Conservation (phyloP, 371 early-diverging fungal genomes). For the Rhizopus sp. region DNA sequence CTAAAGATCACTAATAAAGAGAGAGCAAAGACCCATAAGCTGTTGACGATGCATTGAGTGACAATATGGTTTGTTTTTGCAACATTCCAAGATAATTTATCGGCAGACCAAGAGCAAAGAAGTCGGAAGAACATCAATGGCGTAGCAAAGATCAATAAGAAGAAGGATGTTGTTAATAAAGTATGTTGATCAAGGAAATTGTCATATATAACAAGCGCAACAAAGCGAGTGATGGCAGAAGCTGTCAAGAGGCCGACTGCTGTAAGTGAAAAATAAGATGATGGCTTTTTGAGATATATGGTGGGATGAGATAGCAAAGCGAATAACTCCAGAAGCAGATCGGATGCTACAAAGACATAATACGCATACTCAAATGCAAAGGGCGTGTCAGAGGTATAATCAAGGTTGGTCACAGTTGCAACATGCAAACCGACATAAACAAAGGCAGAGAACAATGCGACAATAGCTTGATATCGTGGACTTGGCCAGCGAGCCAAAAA, state of each 20-base stretch:
- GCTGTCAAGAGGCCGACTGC: conserved; percentile 21
- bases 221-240: conserved; percentile 29
- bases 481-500: conserved; percentile 42
- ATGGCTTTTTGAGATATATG: conserved; percentile 20
- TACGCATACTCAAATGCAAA: conserved; percentile 40
- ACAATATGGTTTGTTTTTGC: conserved; percentile 32
- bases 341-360: conserved; percentile 39
- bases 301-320: conserved; percentile 24
- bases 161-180: conserved; percentile 22
- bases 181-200: conserved; percentile 17
- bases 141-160: conserved; percentile 33
- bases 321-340: conserved; percentile 29
- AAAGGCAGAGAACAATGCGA: conserved; percentile 25
- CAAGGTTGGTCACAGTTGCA: conserved; percentile 31
- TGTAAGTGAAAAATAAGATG: conserved; percentile 30
- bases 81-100: conserved; percentile 29
- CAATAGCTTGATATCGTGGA: conserved; percentile 36
- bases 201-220: conserved; percentile 16
- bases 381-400: conserved; percentile 30
- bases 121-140: conserved; percentile 45
- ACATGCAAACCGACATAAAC: conserved; percentile 40
- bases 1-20: conserved; percentile 24
- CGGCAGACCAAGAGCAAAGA: conserved; percentile 21
- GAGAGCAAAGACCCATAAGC: conserved; percentile 32
- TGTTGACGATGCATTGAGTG: conserved; percentile 32